Percentiles rank a stretch among this genome's conserved stretches.
Evolutionary conservation across 345 rosid genomes (phyloP).

Genomic region (Litchi chinensis): DNA sequence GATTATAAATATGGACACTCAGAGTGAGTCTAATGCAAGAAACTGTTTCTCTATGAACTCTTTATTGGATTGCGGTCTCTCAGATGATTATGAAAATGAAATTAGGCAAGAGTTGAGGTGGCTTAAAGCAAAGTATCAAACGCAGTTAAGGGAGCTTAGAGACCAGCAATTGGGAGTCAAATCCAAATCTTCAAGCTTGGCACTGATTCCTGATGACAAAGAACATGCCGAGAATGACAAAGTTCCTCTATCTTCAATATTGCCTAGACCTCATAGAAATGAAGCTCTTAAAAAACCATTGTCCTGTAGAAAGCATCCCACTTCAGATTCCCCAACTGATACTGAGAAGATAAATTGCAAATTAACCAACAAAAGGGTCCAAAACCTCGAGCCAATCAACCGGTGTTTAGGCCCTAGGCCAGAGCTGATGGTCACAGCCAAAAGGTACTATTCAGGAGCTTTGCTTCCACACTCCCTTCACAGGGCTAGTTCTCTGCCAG

Average conservation of each 20-base stretch:
- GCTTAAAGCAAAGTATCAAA: conserved; percentile 82
- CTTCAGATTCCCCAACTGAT: conserved; percentile 10
- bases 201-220: conserved; percentile 19
- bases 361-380: conserved; percentile 18
- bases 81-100: conserved; percentile 68
- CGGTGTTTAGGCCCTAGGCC: conserved; percentile 23
- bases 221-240: conserved; percentile 14
- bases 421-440: conserved; percentile 34
- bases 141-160: conserved; percentile 60
- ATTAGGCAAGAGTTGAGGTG: conserved; percentile 82
- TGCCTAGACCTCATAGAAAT: conserved; percentile 17
- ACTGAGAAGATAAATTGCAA: conserved; percentile 27
- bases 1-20: conserved; percentile 38
- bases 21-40: conserved; percentile 25
- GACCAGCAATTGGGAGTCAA: conserved; percentile 47
- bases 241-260: conserved; percentile 16
- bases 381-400: conserved; percentile 24
- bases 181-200: conserved; percentile 24
- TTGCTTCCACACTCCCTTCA: conserved; percentile 63
- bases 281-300: conserved; percentile 15
- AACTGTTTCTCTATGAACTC: conserved; percentile 29
- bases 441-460: conserved; percentile 40
- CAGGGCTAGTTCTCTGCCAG: conserved; percentile 86
- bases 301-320: conserved; percentile 12
- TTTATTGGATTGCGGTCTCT: conserved; percentile 23